Base-by-base conservation (phyloP, 371 early-diverging fungal species). In the Capillidium heterosporum region DNA sequence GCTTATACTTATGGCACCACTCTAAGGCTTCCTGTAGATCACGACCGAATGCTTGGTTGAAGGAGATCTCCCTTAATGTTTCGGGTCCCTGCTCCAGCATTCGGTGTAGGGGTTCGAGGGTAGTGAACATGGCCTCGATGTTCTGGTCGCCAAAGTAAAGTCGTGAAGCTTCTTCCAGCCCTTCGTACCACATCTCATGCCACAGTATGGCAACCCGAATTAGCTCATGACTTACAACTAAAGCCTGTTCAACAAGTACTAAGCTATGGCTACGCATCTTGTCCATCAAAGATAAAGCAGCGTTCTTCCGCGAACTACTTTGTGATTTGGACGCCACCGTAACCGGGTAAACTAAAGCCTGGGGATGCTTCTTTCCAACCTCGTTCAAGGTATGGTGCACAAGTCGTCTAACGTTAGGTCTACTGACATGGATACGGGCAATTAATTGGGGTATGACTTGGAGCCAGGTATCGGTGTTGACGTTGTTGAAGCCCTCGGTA, bases 151-250 rank as follows among this genome's bases (percentile, higher is more conserved):
- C 84, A 65, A 85, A 91, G 61, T 89, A 95, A 13, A 85, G 71
- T 40, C 87, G 65, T 0, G 89, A 89, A 0, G 95, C 93, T 59
- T 91, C 92, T 63, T 91, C 90, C 17, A 98, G 67, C 1, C 92
- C 92, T 61, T 96, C 93, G 56, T 86, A 85, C 97, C 98, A 98
- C 90, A 91, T 85, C 71, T 98, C 98, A 55, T 91, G 90, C 90
- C 94, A 92, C 35, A 95, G 64, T 56, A 95, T 88, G 17, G 98
- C 92, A 15, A 94, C 91, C 26, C 97, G 85, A 60, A 96, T 94
- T 17, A 98, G 82, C 59, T 98, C 98, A 62, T 91, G 87, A 65
- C 91, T 88, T 40, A 98, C 96, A 48, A 96, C 69, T 26, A 93
- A 67, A 1, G 95, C 94, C 71, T 93, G 93, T 57, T 93, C 92